These are phyloP conservation scores for Tetrapisispora pingtungensis DNA, from an alignment of 805 yeast species.

Conservation along the genomic window DNA sequence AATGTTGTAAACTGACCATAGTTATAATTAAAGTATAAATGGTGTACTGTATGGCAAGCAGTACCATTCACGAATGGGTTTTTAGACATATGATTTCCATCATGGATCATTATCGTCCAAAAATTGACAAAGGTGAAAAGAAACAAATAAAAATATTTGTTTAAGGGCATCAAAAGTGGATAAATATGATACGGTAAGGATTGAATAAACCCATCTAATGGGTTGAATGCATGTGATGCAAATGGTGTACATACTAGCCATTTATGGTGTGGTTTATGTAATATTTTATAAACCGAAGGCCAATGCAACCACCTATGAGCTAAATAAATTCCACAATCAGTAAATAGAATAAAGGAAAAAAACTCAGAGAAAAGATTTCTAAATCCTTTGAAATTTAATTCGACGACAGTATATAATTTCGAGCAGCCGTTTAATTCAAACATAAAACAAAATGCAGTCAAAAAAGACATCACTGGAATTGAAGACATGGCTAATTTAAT, in stretches of 20 bases:
- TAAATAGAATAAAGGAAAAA: constrained; percentile 77
- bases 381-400: constrained; percentile 55
- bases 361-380: constrained; percentile 55
- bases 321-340: constrained; percentile 85
- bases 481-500: constrained; percentile 68
- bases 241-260: constrained; percentile 98
- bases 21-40: constrained; percentile 91
- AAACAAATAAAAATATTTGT: constrained; percentile 70
- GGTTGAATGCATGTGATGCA: constrained; percentile 98
- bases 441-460: constrained; percentile 85
- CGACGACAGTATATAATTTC: constrained; percentile 55
- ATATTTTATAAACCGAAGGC: constrained; percentile 72
- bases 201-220: constrained; percentile 90
- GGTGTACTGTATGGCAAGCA: constrained; percentile 98
- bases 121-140: constrained; percentile 87
- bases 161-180: constrained; percentile 87
- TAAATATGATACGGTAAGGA: constrained; percentile 86
- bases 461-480: constrained; percentile 78
- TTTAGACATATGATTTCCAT: constrained; percentile 87
- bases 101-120: constrained; percentile 98
- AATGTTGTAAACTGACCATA: constrained; percentile 96
- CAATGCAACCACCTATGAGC: constrained; percentile 90
- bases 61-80: constrained; percentile 94
- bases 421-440: constrained; percentile 79
- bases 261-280: constrained; percentile 97